Percentiles rank a stretch among this genome's conserved stretches.
Conservation (phyloP, 176 grass and related monocot species). For the Ampelocalamus luodianensis region DNA sequence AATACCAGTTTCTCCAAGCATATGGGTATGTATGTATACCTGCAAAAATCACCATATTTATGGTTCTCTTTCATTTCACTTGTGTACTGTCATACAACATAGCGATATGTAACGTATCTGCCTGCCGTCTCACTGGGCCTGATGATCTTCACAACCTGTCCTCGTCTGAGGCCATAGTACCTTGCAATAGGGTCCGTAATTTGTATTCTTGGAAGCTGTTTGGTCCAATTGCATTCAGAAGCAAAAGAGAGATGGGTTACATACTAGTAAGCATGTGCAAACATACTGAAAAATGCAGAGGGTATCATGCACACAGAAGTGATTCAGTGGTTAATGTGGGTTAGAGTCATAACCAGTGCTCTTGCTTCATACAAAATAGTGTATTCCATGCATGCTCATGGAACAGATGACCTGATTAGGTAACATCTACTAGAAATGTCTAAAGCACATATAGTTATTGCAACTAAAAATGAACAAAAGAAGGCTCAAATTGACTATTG, state of each 20-base stretch:
- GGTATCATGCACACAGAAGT: background rate
- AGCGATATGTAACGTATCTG: constrained; percentile 90
- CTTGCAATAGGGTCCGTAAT: constrained; percentile 83
- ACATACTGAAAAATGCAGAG: constrained; percentile 7
- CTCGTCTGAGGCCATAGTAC: constrained; percentile 79
- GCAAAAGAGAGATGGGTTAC: constrained; percentile 36
- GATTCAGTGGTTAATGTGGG: constrained; percentile 12
- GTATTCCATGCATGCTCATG: background rate
- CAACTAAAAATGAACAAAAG: constrained; percentile 35
- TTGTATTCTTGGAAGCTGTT: constrained; percentile 90
- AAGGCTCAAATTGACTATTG: background rate
- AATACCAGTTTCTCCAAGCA: constrained; percentile 26
- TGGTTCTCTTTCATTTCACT: background rate
- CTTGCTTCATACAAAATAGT: background rate
- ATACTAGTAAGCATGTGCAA: background rate
- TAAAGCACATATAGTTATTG: background rate
- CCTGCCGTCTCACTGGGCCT: constrained; percentile 83
- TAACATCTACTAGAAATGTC: background rate
- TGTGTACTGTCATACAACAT: constrained; percentile 61
- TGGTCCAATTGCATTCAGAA: constrained; percentile 36
- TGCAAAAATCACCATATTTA: constrained; percentile 40
- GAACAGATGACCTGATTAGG: background rate
- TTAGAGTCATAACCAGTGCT: background rate
- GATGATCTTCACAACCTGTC: constrained; percentile 90
- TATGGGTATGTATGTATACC: constrained; percentile 29